phyloP scores from a whole-genome alignment of 192 early-diverging fungal genomes.

The Paraglomus brasilianum region DNA sequence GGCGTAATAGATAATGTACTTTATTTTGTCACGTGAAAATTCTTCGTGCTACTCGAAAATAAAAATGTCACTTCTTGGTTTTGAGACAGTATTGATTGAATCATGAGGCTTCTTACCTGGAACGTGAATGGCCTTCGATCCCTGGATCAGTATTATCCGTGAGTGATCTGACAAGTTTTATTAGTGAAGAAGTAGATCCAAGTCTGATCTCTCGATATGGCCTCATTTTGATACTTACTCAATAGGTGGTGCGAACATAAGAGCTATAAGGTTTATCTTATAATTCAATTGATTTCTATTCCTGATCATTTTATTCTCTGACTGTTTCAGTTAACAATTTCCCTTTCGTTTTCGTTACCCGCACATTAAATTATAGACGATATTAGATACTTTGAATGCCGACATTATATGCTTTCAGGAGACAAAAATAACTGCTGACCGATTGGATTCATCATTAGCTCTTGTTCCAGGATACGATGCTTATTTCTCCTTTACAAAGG shows the following conservation, averaged over 20 bases:
- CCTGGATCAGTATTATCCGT: slow-evolving; percentile 53
- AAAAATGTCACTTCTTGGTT: not conserved
- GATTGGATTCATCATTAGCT: slow-evolving; percentile 56
- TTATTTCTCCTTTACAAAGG: slow-evolving; percentile 68
- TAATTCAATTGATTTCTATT: not conserved
- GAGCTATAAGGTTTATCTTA: slow-evolving; percentile 4
- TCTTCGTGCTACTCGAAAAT: too few species aligned
- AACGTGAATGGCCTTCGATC: slow-evolving; percentile 59
- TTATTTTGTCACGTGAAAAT: too few species aligned
- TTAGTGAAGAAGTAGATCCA: not conserved
- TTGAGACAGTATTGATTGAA: too few species aligned
- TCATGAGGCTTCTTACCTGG: slow-evolving; percentile 62
- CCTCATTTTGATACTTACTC: slow-evolving; percentile 21
- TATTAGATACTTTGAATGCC: slow-evolving; percentile 48
- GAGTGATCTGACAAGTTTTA: slow-evolving; percentile 35
- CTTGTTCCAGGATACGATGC: slow-evolving; percentile 68
- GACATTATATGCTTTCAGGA: slow-evolving; percentile 80
- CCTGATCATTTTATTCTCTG: not conserved
- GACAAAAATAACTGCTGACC: slow-evolving; percentile 63
- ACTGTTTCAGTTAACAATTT: not conserved
- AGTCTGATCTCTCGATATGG: slow-evolving; percentile 5
- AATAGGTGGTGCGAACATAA: slow-evolving; percentile 13
- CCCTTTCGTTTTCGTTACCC: not conserved
- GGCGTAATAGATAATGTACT: too few species aligned
- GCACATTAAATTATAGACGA: slow-evolving; percentile 27